Conservation (phyloP, 768 basidiomycete genomes). For the Galerina marginata region DNA sequence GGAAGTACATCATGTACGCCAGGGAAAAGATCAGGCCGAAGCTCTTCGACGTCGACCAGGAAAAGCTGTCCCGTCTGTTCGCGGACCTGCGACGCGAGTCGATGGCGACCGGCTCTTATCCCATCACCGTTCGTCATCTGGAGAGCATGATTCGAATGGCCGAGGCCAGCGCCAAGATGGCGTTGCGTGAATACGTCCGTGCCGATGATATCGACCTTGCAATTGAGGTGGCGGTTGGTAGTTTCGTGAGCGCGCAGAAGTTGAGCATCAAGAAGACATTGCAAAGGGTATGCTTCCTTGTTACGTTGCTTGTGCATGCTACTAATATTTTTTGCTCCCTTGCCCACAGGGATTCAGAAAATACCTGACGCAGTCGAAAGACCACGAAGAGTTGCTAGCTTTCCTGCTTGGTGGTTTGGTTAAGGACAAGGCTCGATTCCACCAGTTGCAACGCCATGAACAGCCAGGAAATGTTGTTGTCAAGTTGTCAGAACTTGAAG, state of each 20-base stretch:
- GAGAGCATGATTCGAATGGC: slow-evolving; percentile 99
- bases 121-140: slow-evolving; percentile 96
- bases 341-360: slow-evolving; percentile 88
- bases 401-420: slow-evolving; percentile 94
- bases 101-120: slow-evolving; percentile 96
- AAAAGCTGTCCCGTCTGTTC: slow-evolving; percentile 93
- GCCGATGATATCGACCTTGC: slow-evolving; percentile 97
- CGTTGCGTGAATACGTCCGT: slow-evolving; percentile 93
- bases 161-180: slow-evolving; percentile 98
- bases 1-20: slow-evolving; percentile 99
- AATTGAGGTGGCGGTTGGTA: slow-evolving; percentile 92
- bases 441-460: slow-evolving; percentile 76
- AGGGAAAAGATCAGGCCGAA: slow-evolving; percentile 93
- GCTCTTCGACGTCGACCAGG: slow-evolving; percentile 93
- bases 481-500: slow-evolving; percentile 83
- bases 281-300: slow-evolving; percentile 70
- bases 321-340: slow-evolving; percentile 8
- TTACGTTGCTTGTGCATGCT: not conserved
- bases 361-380: slow-evolving; percentile 93
- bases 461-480: slow-evolving; percentile 81
- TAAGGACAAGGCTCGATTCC: slow-evolving; percentile 89
- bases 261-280: slow-evolving; percentile 98
- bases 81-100: slow-evolving; percentile 96
- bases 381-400: slow-evolving; percentile 93
- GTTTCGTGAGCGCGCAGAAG: slow-evolving; percentile 97